Evolutionary conservation across 176 grass and related monocot species (phyloP).

Genomic region (Oryza australiensis): DNA sequence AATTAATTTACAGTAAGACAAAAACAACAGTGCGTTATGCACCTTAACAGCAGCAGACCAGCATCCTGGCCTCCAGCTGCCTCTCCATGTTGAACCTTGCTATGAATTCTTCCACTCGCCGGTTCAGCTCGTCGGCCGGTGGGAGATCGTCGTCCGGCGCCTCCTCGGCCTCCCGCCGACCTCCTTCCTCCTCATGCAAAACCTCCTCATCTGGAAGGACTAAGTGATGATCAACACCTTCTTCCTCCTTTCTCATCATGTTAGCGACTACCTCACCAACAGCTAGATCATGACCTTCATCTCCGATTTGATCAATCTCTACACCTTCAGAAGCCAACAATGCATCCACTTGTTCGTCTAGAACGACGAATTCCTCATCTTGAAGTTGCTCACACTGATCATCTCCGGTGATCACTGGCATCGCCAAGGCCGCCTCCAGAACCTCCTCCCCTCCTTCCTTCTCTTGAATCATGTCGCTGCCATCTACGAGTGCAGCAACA

Average conservation of each 20-base stretch:
- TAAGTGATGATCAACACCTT: background rate
- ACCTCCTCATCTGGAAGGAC: background rate
- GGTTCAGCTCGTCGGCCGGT: slow-evolving; percentile 64
- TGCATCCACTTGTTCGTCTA: background rate
- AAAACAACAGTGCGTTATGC: background rate
- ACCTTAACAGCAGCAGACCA: slow-evolving; percentile 27
- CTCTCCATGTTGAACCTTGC: slow-evolving; percentile 82
- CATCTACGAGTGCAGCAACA: background rate
- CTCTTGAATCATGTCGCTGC: background rate
- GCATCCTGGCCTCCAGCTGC: slow-evolving; percentile 62
- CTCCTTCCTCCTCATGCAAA: background rate
- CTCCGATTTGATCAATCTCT: background rate
- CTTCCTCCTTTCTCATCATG: background rate
- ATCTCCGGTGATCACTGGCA: background rate
- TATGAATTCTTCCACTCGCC: slow-evolving; percentile 80
- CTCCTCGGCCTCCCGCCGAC: background rate
- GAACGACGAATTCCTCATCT: background rate
- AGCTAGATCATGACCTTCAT: background rate
- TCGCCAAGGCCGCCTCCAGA: background rate
- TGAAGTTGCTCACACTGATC: background rate
- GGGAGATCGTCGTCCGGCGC: slow-evolving; percentile 18
- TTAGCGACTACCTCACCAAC: background rate
- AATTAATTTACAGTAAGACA: background rate
- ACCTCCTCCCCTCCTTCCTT: background rate
- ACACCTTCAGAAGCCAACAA: background rate